Evolutionary conservation across 2,329 filamentous ascomycete species (phyloP), one percentile per base, ranked within the genome.

Genomic region (Cercospora berteroae): DNA sequence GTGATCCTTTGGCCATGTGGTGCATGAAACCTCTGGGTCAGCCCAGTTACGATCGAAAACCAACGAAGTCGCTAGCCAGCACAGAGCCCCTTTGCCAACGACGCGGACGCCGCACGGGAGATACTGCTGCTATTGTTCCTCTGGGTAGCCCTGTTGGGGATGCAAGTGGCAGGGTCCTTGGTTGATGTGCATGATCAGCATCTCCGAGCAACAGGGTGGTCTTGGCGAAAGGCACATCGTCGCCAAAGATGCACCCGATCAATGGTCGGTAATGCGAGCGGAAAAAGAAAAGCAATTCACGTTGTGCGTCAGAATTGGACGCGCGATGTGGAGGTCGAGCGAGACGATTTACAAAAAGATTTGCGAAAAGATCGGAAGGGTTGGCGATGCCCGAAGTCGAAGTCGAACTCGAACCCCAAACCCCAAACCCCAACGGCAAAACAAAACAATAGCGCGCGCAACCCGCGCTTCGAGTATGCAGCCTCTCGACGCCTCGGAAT

Each of bases 401-500:
- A 58, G 9, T 58, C 55, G 55, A 58, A 58, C n/a, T n/a, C 9
- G 9, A 23, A 58, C 29, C 55, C 10, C 25, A 18, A 13, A 58
- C 31, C n/a, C 27, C 9, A 7, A 23, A 58, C 29, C 55, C 10
- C 25, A 18, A 13, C 4, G 16, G 10, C 16, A 58, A 33, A 58
- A 31, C 55, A 58, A 58, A 58, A 58, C 55, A 58, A 31, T 58
- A 58, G 25, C 55, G 12, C 55, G 55, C 55, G 55, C 55, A 16
- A 58, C 55, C 55, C 55, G 55, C 13, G 20, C 55, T 58, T 58
- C 27, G 55, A 58, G 55, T 58, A 58, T 58, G 55, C 55, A 33
- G 55, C 25, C 31, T 55, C 23, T 27, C 27, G 52, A 56, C 55
- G 55, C 55, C 55, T 58, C 55, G 31, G 55, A 10, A 58, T 58